Evolutionary conservation across 495 filamentous ascomycete genomes (phyloP), one percentile per base, ranked within the genome.

Genomic region (Lasiosphaeria hispida): DNA sequence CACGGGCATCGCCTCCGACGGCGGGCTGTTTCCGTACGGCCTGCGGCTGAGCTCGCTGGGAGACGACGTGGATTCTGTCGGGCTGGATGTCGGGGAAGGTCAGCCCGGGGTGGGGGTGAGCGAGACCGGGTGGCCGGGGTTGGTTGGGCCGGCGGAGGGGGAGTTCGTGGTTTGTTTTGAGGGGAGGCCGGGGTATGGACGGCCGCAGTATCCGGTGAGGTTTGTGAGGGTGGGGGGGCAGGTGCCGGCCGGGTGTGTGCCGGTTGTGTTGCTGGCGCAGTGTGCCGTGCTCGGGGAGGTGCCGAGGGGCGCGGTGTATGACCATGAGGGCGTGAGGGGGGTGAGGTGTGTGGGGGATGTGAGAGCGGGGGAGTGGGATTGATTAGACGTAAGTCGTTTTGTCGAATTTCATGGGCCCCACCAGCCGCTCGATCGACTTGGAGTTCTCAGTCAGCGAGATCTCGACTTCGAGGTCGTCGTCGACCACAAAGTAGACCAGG

Each of bases 141-240:
- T 66, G 38, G 42, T 53, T 44, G 34, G 58, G n/a, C 45, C 55
- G 15, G 48, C 53, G 33, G 73, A 62, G 19, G 75, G 77, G 34
- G 79, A 76, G 53, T 70, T 81, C 48, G 53, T 79, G 9, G 76
- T 79, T 6, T 78, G 79, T 47, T 70, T 75, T 37, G 60, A 66
- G 55, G 42, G 19, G 2, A 15, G 53, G 7, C 52, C 58, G 4
- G 57, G 44, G 11, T 63, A 60, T 23, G 60, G 57, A 0, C 57
- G 55, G 0, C 59, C 60, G 75, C 62, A 61, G 66, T 68, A 59
- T 34, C 55, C 58, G 10, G 59, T 66, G 0, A 33, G 55, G 7
- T 42, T 57, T 23, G 60, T 57, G 10, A 60, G 58, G 50, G 23
- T 15, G 7, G 1, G 17, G 19, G 30, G 52, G 33, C 5, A 58